phyloP scores from a whole-genome alignment of 2,329 filamentous ascomycete genomes.

The Aspergillus hortae region DNA sequence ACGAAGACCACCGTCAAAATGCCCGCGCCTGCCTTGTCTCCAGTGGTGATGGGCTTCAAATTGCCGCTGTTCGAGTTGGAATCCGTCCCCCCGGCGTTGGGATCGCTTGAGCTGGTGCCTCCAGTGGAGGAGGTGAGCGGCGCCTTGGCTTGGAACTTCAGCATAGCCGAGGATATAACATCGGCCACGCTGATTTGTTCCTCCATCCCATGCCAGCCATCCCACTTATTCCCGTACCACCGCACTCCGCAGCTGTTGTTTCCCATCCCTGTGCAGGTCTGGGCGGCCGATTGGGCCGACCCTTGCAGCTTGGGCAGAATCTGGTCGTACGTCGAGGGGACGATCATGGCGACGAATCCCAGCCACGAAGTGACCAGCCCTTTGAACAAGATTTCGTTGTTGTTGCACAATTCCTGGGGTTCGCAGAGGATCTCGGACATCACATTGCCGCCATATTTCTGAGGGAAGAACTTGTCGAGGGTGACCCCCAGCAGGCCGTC shows the following conservation, averaged over 20 bases:
- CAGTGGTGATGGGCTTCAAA: slow-evolving; percentile 22
- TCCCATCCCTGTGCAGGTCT: slow-evolving; percentile 57
- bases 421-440: slow-evolving; percentile 68
- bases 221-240: slow-evolving; percentile 55
- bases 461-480: slow-evolving; percentile 52
- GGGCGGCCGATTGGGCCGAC: slow-evolving; percentile 58
- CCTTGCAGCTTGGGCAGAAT: slow-evolving; percentile 58
- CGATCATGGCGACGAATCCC: slow-evolving; percentile 58
- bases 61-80: neutral
- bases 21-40: slow-evolving; percentile 37
- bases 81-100: slow-evolving; percentile 28
- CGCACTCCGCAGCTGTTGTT: slow-evolving; percentile 63
- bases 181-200: slow-evolving; percentile 67
- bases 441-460: slow-evolving; percentile 43
- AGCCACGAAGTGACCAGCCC: slow-evolving; percentile 67
- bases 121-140: slow-evolving; percentile 44
- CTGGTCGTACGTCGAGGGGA: slow-evolving; percentile 53
- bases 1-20: slow-evolving; percentile 35
- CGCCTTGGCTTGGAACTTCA: slow-evolving; percentile 47
- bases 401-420: slow-evolving; percentile 56
- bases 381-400: slow-evolving; percentile 71
- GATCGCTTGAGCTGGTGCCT: slow-evolving; percentile 48
- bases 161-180: slow-evolving; percentile 59
- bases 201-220: slow-evolving; percentile 60
- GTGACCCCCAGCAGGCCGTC: slow-evolving; percentile 52